Conservation (phyloP, 2,329 filamentous ascomycete species). For the Curvularia spicifera region DNA sequence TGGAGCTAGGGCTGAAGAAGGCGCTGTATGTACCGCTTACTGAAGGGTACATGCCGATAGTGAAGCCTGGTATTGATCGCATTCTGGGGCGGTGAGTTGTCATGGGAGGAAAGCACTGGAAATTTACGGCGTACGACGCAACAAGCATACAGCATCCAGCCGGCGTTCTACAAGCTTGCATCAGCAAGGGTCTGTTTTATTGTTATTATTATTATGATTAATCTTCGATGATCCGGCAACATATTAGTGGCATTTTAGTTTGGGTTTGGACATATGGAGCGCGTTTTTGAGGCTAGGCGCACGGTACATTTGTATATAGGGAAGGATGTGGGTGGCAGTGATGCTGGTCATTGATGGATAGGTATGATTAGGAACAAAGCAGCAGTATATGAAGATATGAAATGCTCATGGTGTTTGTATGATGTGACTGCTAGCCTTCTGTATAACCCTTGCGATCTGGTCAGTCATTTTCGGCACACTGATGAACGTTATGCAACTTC, state of each 20-base stretch:
- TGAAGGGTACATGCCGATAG: slow-evolving; percentile 26
- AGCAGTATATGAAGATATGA: neutral
- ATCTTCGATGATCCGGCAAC: neutral
- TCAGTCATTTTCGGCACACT: no score
- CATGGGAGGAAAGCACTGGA: neutral
- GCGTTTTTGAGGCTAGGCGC: neutral
- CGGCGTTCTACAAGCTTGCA: slow-evolving; percentile 2
- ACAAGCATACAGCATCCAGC: slow-evolving; percentile 3
- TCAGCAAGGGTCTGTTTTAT: neutral
- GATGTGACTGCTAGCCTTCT: no score
- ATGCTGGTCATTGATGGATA: neutral
- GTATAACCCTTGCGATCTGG: no score
- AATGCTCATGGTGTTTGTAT: neutral
- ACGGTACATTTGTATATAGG: neutral
- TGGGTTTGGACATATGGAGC: neutral
- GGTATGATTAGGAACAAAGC: neutral
- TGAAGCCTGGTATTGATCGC: slow-evolving; percentile 25
- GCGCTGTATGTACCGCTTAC: slow-evolving; percentile 32
- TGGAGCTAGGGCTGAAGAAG: slow-evolving; percentile 38
- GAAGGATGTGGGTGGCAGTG: neutral
- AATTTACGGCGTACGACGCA: neutral
- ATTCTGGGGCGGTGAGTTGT: slow-evolving; percentile 15
- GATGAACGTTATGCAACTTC: no score
- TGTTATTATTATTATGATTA: no score
- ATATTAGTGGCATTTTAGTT: neutral